A percentile compares a stretch with the other conserved stretches of the same genome.
Conservation (phyloP, 352 stramenopile genomes). For the Phytophthora brassicae region DNA sequence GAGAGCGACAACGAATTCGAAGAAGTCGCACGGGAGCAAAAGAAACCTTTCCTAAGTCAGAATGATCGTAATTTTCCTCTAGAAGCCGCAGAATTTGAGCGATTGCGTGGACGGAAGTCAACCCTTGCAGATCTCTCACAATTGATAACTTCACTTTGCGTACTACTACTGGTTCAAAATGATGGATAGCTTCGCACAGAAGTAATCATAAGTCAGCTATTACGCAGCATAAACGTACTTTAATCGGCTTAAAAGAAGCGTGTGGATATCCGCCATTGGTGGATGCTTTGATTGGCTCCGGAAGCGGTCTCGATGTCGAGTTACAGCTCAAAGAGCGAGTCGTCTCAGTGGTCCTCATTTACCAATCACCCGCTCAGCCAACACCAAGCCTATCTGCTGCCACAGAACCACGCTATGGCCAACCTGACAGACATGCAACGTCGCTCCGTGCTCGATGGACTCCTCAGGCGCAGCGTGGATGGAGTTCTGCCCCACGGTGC, state of each 20-base stretch:
- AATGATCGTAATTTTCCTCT: too few relatives aligned
- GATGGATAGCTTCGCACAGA: background rate
- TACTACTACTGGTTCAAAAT: constrained; percentile 3
- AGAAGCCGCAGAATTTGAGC: too few relatives aligned
- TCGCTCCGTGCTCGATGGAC: background rate
- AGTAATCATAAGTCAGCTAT: background rate
- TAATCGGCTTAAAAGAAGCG: background rate
- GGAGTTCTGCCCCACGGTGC: too few relatives aligned
- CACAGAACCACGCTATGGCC: background rate
- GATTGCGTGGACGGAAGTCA: too few relatives aligned
- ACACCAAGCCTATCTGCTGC: background rate
- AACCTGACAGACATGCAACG: background rate
- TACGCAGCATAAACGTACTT: background rate
- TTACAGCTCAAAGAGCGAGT: background rate
- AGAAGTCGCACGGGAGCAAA: too few relatives aligned
- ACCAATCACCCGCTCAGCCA: background rate
- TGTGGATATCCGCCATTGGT: background rate
- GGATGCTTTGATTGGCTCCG: background rate
- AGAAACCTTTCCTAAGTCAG: too few relatives aligned
- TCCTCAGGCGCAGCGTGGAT: background rate
- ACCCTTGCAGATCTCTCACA: too few relatives aligned
- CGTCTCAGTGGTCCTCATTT: background rate
- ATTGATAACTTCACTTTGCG: too few relatives aligned
- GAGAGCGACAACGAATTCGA: too few relatives aligned
- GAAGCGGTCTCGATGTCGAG: background rate